These are phyloP conservation scores for Cystobasidium slooffiae DNA, from an alignment of 1,284 basidiomycete species.

Conservation along the genomic window DNA sequence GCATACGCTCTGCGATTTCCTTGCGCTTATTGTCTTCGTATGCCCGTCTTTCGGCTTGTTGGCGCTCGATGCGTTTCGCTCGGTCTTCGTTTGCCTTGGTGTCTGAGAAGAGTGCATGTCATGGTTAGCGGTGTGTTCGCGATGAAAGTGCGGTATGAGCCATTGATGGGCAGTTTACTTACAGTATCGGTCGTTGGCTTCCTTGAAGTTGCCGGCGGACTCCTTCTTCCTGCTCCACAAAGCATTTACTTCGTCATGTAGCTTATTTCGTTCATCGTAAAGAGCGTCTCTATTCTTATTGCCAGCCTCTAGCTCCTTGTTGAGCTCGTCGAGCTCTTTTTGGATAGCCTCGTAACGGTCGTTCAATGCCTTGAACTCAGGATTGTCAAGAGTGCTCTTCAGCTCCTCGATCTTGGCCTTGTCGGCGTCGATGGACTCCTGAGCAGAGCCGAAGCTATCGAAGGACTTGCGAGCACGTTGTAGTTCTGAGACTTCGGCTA, in stretches of 20 bases:
- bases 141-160: constrained; percentile 32
- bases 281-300: constrained; percentile 81
- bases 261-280: constrained; percentile 79
- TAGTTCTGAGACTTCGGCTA: constrained; percentile 77
- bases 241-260: constrained; percentile 67
- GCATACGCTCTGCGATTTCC: constrained; percentile 77
- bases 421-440: constrained; percentile 80
- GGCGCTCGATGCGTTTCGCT: constrained; percentile 77
- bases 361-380: constrained; percentile 79
- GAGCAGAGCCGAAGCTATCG: constrained; percentile 75
- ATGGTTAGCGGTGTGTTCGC: background rate
- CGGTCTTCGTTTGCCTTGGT: constrained; percentile 64
- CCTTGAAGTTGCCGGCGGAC: constrained; percentile 70
- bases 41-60: constrained; percentile 76
- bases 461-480: constrained; percentile 73
- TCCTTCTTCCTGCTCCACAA: constrained; percentile 82
- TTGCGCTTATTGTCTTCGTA: constrained; percentile 82
- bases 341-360: constrained; percentile 83
- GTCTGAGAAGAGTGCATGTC: constrained; percentile 64
- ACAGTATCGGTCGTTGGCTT: constrained; percentile 70
- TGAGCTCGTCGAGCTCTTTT: constrained; percentile 81
- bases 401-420: constrained; percentile 76
- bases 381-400: constrained; percentile 84
- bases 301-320: constrained; percentile 83
- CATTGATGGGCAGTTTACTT: background rate